Evolutionary conservation across 164 flowering plant species (phyloP), one percentile per base, ranked within the genome.

Genomic region (Sextonia rubra): DNA sequence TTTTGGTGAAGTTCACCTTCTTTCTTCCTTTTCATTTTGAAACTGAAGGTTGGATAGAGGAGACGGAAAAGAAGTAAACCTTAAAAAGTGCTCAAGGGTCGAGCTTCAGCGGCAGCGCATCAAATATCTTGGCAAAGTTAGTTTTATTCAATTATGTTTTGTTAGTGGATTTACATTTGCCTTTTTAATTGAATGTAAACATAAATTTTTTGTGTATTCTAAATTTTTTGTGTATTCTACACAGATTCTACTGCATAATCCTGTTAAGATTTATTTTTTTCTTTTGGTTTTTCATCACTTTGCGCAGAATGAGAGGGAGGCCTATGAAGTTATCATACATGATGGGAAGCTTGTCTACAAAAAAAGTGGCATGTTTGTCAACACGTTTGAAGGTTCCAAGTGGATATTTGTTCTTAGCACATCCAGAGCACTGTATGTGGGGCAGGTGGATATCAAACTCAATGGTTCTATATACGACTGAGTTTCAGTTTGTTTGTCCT

Each of bases 321-420:
- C 80, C 52, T 89, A 80, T 74, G 90, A 89, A 88, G 95, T 92
- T 55, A 74, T 78, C 0, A 80, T 90, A 14, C 84, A 85, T 14
- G 61, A 66, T 62, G 93, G 97, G 73, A 92, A 77, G 79, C 86
- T 92, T 48, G 75, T 85, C 3, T 88, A 86, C 81, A 85, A 64
- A 64, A 84, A 87, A 72, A 80, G 83, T 73, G 77, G 87, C 47
- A 58, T 3, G 17, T 61, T 65, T 22, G 60, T 92, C 49, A 44
- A 84, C 24, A 88, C 92, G 1, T 66, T 24, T 1, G 88, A 82
- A 52, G 86, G 86, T 9, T 74, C 82, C 0, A 89, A 90, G 76
- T 92, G 91, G 92, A 92, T 92, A 23, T 92, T 92, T 74, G 93
- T 92, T 20, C 86, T 92, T 0, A 84, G 97, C 78, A 83, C 97